Evolutionary conservation across 2,329 filamentous ascomycete genomes (phyloP).

Genomic region (Fusarium robinianum): DNA sequence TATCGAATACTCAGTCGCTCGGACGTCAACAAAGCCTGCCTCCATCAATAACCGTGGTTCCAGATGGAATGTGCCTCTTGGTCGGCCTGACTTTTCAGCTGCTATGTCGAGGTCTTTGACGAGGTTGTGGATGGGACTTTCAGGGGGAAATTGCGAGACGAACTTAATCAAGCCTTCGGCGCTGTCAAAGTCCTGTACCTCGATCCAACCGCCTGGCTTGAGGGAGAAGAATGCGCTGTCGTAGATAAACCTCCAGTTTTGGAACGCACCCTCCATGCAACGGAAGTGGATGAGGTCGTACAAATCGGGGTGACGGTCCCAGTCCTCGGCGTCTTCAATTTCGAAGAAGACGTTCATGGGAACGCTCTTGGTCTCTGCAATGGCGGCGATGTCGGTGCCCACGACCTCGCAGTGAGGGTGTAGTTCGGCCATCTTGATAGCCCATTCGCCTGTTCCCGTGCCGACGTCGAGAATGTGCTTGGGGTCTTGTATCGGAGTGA

Average conservation of each 20-base stretch:
- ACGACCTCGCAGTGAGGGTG: slow-evolving; percentile 60
- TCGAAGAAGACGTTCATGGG: slow-evolving; percentile 65
- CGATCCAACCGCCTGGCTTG: slow-evolving; percentile 62
- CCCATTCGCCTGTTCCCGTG: slow-evolving; percentile 60
- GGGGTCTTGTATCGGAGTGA: slow-evolving; percentile 48
- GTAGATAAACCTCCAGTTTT: slow-evolving; percentile 60
- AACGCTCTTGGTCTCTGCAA: slow-evolving; percentile 58
- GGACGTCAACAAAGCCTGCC: slow-evolving; percentile 57
- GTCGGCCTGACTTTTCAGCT: slow-evolving; percentile 50
- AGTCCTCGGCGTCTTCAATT: slow-evolving; percentile 64
- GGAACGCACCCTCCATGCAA: slow-evolving; percentile 59
- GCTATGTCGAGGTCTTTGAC: slow-evolving; percentile 49
- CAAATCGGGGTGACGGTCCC: slow-evolving; percentile 56
- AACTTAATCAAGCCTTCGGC: slow-evolving; percentile 43
- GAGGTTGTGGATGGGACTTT: slow-evolving; percentile 48
- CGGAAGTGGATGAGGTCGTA: slow-evolving; percentile 63
- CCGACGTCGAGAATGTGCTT: slow-evolving; percentile 59
- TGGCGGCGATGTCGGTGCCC: slow-evolving; percentile 63
- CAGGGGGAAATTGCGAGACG: slow-evolving; percentile 46
- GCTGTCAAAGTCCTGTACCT: slow-evolving; percentile 59
- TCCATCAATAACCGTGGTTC: slow-evolving; percentile 51
- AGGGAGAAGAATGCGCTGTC: slow-evolving; percentile 56
- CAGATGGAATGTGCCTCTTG: slow-evolving; percentile 51
- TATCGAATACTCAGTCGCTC: slow-evolving; percentile 52
- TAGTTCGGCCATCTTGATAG: slow-evolving; percentile 57